Evolutionary conservation across 345 rosid genomes (phyloP).

Genomic region (Rhodamnia rubescens): DNA sequence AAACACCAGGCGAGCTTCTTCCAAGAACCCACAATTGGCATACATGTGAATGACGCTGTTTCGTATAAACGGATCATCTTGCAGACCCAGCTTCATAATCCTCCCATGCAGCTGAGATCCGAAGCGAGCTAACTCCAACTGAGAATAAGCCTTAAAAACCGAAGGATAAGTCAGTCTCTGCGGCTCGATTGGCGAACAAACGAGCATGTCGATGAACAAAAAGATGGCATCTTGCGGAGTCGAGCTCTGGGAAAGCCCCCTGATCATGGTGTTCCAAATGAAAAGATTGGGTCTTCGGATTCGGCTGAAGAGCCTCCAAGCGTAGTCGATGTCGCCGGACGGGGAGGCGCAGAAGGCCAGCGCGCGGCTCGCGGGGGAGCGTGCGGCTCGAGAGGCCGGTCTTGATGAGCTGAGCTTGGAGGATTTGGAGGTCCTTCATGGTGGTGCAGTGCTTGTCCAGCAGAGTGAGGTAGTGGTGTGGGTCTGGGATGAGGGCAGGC

Average conservation of each 20-base stretch:
- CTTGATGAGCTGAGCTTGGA: constrained; percentile 68
- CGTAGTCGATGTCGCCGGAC: constrained; percentile 54
- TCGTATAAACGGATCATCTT: constrained; percentile 42
- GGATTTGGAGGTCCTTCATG: constrained; percentile 51
- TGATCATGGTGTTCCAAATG: constrained; percentile 62
- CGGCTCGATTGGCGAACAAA: constrained; percentile 30
- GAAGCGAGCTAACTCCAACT: constrained; percentile 30
- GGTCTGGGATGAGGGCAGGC: constrained; percentile 18
- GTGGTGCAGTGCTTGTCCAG: constrained; percentile 35
- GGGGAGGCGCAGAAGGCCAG: constrained; percentile 53
- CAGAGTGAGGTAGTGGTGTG: constrained; percentile 28
- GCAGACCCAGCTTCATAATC: constrained; percentile 51
- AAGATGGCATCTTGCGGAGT: constrained; percentile 38
- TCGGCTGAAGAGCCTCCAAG: constrained; percentile 39
- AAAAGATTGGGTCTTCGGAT: constrained; percentile 39
- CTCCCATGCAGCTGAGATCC: constrained; percentile 71
- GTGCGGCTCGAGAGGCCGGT: constrained; percentile 39
- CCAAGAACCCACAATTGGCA: constrained; percentile 36
- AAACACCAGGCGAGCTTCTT: constrained; percentile 46
- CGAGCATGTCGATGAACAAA: constrained; percentile 47
- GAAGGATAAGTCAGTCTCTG: constrained; percentile 71
- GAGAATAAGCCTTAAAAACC: constrained; percentile 60
- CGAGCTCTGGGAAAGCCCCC: constrained; percentile 64
- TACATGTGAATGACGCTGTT: constrained; percentile 60
- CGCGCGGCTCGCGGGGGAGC: constrained; percentile 48